phyloP scores from a whole-genome alignment of 257 asterid species.

The Solanum peruvianum region DNA sequence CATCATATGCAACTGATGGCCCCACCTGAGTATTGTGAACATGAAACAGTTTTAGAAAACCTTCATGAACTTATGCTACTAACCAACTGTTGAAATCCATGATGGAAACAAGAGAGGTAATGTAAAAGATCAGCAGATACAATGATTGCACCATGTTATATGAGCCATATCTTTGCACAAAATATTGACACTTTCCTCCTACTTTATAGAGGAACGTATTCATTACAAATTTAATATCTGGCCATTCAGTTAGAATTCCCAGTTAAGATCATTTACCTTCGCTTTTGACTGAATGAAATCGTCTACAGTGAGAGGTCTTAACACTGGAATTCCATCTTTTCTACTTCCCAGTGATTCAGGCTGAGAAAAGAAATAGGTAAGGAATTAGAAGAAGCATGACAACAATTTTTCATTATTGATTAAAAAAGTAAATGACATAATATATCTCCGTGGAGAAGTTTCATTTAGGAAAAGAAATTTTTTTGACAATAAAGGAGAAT shows the following conservation, averaged over 20 bases:
- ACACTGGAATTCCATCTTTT: conserved; percentile 21
- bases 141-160: not conserved
- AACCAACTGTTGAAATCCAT: not conserved
- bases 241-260: not conserved
- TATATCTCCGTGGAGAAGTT: not conserved
- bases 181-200: not conserved
- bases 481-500: not conserved
- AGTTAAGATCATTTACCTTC: conserved; percentile 43
- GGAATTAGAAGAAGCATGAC: not conserved
- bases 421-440: not conserved
- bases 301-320: conserved; percentile 59
- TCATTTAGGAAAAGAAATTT: not conserved
- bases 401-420: not conserved
- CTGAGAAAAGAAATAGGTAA: not conserved
- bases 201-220: not conserved
- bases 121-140: not conserved
- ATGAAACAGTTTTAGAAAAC: not conserved
- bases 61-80: not conserved
- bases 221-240: not conserved
- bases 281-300: conserved; percentile 75
- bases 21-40: conserved; percentile 55
- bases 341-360: conserved; percentile 31
- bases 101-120: not conserved
- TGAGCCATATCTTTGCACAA: not conserved
- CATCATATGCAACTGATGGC: conserved; percentile 94